Base-by-base conservation (phyloP, 306 rosid species). In the Quercus suber region DNA sequence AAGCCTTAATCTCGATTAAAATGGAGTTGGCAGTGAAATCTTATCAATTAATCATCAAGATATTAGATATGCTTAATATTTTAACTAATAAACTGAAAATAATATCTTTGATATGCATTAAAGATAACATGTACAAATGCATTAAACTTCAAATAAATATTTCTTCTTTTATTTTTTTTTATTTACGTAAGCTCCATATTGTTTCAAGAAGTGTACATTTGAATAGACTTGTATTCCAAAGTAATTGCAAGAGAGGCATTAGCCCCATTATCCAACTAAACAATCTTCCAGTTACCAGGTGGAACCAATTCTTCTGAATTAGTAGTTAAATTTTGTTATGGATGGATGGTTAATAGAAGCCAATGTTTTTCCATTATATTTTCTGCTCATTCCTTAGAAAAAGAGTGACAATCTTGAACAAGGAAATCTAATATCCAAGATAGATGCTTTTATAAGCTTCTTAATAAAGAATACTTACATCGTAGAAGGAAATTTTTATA, bases 381-480 rank as follows among this genome's bases (percentile, higher is more conserved):
- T 87, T 73, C 97, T 57, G 85, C 97, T 25, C 86, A 89, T 81
- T 87, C 91, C 86, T 82, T 94, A 74, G 94, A 94, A 84, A 94
- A 92, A 6, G 97, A 88, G 76, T 70, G 99, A 92, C 63, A 91
- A 91, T 51, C 81, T 92, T 19, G 85, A 80, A 76, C 71, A 83
- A 73, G 94, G 87, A 67, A 94, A 94, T 67, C 95, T 94, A 73
- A 88, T 88, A 37, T 87, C 88, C 81, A 87, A 84, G 75, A 69
- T 92, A 35, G 91, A 6, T 37, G 43, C 43, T 37, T 37, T 37
- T 37, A 37, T 5, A 33, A 33, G 37, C 37, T 33, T 33, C 6
- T 33, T 33, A 33, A 28, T 28, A 28, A 28, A 28, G 2, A 28
- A 33, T 33, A 33, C 37, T 33, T 5, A 33, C 37, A 33, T 33